Evolutionary conservation across 2,329 filamentous ascomycete species (phyloP).

Genomic region (Mycogone perniciosa): DNA sequence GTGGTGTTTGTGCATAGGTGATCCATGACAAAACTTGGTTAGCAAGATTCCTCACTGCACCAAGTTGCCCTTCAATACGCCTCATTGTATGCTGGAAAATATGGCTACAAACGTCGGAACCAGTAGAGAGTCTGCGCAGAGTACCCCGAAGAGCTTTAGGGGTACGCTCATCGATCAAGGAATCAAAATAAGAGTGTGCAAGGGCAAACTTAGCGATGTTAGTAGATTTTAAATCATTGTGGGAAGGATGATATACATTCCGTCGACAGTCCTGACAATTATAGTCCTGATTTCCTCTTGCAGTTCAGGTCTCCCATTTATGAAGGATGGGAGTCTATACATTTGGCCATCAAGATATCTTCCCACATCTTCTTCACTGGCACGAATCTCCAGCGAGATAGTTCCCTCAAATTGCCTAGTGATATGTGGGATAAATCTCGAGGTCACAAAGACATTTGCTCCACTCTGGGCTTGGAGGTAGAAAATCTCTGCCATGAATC

Average conservation of each 20-base stretch:
- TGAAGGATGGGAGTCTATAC: not conserved
- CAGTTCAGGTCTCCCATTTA: not conserved
- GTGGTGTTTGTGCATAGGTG: constrained; percentile 26
- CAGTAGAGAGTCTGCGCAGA: constrained; percentile 17
- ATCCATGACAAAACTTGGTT: constrained; percentile 36
- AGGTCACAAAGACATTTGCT: not conserved
- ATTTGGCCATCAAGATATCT: constrained; percentile 9
- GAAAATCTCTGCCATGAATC: constrained; percentile 3
- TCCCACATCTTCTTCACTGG: constrained; percentile 10
- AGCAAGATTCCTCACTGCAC: constrained; percentile 29
- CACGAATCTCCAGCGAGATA: constrained; percentile 5
- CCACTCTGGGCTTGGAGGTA: not conserved
- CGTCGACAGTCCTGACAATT: not conserved
- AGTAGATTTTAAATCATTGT: not conserved
- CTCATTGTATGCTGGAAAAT: constrained; percentile 38
- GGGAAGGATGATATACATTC: not conserved
- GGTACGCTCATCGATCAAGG: no score
- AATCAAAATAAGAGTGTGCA: constrained; percentile 14
- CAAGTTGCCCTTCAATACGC: constrained; percentile 34
- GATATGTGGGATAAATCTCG: not conserved
- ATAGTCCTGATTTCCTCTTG: constrained; percentile 6
- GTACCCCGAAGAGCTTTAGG: no score
- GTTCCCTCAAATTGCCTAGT: not conserved
- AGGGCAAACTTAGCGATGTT: constrained; percentile 16
- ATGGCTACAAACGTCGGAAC: constrained; percentile 26